Conservation (phyloP, 2,329 filamentous ascomycete genomes). For the Trichophyton simii region DNA sequence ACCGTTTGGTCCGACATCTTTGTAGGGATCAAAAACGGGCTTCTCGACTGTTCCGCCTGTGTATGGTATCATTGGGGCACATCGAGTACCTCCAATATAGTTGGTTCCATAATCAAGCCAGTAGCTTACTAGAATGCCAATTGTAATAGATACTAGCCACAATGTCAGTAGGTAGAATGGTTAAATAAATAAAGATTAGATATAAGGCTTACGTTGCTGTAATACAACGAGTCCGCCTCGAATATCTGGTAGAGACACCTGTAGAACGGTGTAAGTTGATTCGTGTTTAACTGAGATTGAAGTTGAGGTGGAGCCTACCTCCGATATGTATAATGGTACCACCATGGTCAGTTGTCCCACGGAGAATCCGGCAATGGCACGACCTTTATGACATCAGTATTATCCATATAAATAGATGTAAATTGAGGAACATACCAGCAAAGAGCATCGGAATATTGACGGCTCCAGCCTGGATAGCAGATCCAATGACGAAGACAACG, state of each 20-base stretch:
- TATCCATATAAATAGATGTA: not conserved
- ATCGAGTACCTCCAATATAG: constrained; percentile 34
- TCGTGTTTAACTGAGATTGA: not conserved
- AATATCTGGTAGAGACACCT: constrained; percentile 33
- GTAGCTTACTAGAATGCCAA: constrained; percentile 28
- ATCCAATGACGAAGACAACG: constrained; percentile 41
- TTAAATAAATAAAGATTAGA: not conserved
- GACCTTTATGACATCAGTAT: constrained; percentile 16
- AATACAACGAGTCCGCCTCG: constrained; percentile 28
- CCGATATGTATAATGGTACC: constrained; percentile 43
- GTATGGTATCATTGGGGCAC: constrained; percentile 38
- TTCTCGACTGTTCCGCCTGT: constrained; percentile 30
- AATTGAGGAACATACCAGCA: constrained; percentile 20
- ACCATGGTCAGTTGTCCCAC: constrained; percentile 36
- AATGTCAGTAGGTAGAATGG: not conserved
- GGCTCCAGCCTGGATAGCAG: constrained; percentile 35
- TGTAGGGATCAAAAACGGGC: constrained; percentile 31
- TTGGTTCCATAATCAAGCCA: constrained; percentile 35
- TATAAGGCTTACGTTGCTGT: constrained; percentile 23
- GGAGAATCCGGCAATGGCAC: constrained; percentile 35
- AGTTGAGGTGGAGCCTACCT: constrained; percentile 23
- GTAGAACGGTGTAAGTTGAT: constrained; percentile 11
- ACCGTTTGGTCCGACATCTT: constrained; percentile 32
- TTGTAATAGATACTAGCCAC: constrained; percentile 30
- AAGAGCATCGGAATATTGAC: constrained; percentile 32